Evolutionary conservation across 116 monocot genomes (phyloP).

Genomic region (Papilionanthe hybrid): DNA sequence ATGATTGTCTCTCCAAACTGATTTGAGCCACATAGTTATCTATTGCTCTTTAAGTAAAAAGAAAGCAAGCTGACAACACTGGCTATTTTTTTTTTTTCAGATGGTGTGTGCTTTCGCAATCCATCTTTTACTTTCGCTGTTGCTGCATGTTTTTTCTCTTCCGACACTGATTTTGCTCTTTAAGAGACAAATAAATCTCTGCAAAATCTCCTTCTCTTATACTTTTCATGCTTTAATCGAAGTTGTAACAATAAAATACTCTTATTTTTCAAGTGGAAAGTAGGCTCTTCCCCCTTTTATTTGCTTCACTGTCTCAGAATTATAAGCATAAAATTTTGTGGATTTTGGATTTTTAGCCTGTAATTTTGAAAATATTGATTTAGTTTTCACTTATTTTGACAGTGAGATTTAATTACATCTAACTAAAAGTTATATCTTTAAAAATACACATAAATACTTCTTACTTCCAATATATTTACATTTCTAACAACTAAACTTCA

Average conservation of each 20-base stretch:
- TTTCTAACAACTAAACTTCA: no score
- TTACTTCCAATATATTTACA: no score
- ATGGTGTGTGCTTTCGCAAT: background rate
- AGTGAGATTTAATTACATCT: no score
- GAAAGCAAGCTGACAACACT: background rate
- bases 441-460: no score
- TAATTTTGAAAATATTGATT: no score
- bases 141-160: constrained; percentile 20
- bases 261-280: background rate
- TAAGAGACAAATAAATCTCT: constrained; percentile 9
- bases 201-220: constrained; percentile 11
- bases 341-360: no score
- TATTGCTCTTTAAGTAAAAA: background rate
- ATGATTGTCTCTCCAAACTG: background rate
- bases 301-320: no score
- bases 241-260: background rate
- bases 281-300: no score
- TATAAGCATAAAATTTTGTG: no score
- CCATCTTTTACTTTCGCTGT: constrained; percentile 15
- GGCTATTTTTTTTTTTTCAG: background rate
- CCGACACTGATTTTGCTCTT: constrained; percentile 12
- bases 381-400: no score
- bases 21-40: background rate
- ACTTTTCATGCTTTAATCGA: constrained; percentile 3
- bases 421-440: no score